These are phyloP conservation scores for Exophiala aquamarina DNA, from an alignment of 2,329 filamentous ascomycete species.

Conservation along the genomic window DNA sequence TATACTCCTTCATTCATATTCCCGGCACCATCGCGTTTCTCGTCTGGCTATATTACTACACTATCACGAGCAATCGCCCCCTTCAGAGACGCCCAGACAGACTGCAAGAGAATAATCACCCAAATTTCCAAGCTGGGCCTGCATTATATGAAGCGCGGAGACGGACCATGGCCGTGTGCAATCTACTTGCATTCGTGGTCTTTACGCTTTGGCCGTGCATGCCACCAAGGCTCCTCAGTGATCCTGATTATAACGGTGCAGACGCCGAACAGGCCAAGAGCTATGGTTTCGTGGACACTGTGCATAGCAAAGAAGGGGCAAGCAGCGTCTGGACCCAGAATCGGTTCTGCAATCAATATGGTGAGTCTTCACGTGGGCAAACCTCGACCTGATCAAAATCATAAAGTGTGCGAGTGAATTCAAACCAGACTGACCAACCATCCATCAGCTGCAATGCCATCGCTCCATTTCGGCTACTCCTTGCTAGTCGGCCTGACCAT, in stretches of 20 bases:
- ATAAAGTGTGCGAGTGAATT: too few relatives aligned
- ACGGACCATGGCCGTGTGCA: constrained; percentile 59
- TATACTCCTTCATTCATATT: constrained; percentile 77
- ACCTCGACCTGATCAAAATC: too few relatives aligned
- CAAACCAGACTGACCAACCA: not conserved
- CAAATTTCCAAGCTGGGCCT: constrained; percentile 48
- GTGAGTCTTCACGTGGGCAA: constrained; percentile 38
- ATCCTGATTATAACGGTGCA: constrained; percentile 53
- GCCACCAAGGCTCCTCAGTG: constrained; percentile 58
- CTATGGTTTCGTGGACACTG: constrained; percentile 60
- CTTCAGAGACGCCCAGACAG: constrained; percentile 40
- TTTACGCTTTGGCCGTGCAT: constrained; percentile 63
- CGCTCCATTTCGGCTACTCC: constrained; percentile 73
- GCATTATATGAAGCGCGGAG: constrained; percentile 56
- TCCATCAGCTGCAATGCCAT: constrained; percentile 67
- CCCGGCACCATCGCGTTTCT: constrained; percentile 72
- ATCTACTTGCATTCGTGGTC: constrained; percentile 59
- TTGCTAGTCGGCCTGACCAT: constrained; percentile 71
- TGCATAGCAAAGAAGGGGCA: constrained; percentile 57
- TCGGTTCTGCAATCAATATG: constrained; percentile 74
- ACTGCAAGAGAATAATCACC: constrained; percentile 35
- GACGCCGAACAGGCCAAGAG: constrained; percentile 60
- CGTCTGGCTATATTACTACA: constrained; percentile 68
- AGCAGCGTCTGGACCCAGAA: constrained; percentile 72
- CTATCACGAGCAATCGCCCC: constrained; percentile 59